Conservation (phyloP, 371 early-diverging fungal species). For the Cokeromyces recurvatus region DNA sequence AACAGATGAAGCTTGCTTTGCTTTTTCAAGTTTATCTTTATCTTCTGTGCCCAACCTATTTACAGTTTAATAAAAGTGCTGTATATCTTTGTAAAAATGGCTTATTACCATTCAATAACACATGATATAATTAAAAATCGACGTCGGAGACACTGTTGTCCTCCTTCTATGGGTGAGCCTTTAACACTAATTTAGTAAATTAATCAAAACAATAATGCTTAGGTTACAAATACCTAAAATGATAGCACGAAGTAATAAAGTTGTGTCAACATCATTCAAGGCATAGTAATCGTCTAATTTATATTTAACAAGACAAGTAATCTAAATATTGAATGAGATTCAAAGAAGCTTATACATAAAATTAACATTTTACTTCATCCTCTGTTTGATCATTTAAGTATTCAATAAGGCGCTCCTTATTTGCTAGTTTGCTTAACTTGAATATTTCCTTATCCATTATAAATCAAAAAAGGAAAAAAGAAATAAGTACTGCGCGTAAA, state of each 20-base stretch:
- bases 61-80: neutral
- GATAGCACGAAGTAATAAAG: constrained; percentile 37
- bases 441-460: constrained; percentile 21
- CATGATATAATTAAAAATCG: constrained; percentile 29
- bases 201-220: neutral
- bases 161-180: constrained; percentile 41
- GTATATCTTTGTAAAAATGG: neutral
- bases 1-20: constrained; percentile 17
- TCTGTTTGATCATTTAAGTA: constrained; percentile 4
- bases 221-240: constrained; percentile 26
- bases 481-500: no score
- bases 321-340: no score
- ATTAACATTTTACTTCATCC: constrained; percentile 8
- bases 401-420: constrained; percentile 10
- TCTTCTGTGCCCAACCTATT: constrained; percentile 8
- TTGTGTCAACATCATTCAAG: constrained; percentile 32
- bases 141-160: constrained; percentile 16
- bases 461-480: neutral
- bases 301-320: constrained; percentile 2
- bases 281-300: constrained; percentile 12
- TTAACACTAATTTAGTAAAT: neutral
- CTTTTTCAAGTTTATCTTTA: constrained; percentile 17
- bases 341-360: no score
- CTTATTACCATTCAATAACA: constrained; percentile 33
- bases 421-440: constrained; percentile 20